These are phyloP conservation scores for Umbilicaria muhlenbergii DNA, from an alignment of 495 filamentous ascomycete species.

Conservation along the genomic window DNA sequence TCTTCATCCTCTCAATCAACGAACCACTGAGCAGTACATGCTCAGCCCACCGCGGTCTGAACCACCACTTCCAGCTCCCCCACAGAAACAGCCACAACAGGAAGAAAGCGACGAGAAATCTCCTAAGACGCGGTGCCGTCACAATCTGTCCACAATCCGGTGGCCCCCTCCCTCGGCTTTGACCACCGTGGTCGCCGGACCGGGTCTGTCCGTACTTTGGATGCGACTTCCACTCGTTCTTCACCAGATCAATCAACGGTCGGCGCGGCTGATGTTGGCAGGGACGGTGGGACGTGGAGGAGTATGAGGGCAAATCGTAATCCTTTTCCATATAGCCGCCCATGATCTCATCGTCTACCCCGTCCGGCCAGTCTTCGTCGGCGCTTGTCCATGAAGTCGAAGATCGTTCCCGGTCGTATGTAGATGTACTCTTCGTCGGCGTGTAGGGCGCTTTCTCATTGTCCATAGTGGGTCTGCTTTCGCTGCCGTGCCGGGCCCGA, in stretches of 20 bases:
- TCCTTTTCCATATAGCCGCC: no score
- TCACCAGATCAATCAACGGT: conserved; percentile 29
- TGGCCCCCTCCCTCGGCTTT: no score
- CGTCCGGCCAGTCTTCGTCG: no score
- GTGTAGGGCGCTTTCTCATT: no score
- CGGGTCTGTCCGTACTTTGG: conserved; percentile 16
- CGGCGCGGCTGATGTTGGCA: conserved; percentile 5
- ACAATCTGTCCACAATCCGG: conserved; percentile 15
- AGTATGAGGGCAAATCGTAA: no score
- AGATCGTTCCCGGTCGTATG: no score
- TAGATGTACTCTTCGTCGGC: no score
- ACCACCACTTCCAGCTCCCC: conserved; percentile 24
- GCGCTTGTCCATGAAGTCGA: no score
- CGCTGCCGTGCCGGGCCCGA: no score
- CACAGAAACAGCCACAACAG: conserved; percentile 21
- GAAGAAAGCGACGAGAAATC: conserved; percentile 29
- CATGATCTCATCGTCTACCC: no score
- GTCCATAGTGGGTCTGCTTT: no score
- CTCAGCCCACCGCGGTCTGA: conserved; percentile 27
- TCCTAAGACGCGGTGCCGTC: conserved; percentile 30
- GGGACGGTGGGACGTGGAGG: no score
- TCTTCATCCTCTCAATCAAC: conserved; percentile 22
- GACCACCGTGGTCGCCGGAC: conserved; percentile 2
- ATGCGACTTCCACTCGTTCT: conserved; percentile 29
- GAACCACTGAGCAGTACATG: conserved; percentile 19